phyloP scores from a whole-genome alignment of 2,329 filamentous ascomycete genomes.

The Zymoseptoria pseudotritici region DNA sequence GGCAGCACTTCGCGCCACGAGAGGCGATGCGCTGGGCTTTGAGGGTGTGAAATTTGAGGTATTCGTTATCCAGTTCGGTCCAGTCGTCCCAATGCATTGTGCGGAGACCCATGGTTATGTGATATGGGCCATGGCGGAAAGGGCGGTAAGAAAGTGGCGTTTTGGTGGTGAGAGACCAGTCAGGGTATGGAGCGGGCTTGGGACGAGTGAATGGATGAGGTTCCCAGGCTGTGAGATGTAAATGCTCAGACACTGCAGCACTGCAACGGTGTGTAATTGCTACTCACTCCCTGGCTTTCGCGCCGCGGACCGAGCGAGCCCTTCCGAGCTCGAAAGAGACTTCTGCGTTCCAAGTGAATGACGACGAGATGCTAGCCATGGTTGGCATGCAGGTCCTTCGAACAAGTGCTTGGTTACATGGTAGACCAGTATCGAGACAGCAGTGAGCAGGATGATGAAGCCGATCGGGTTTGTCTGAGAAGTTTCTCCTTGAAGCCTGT shows the following conservation, averaged over 20 bases:
- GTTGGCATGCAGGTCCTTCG: neutral
- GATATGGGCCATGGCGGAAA: slow-evolving; percentile 70
- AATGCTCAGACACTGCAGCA: neutral
- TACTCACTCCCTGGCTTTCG: slow-evolving; percentile 42
- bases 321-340: slow-evolving; percentile 20
- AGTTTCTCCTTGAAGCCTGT: no score
- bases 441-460: no score
- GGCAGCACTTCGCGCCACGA: slow-evolving; percentile 59
- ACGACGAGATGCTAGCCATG: slow-evolving; percentile 8
- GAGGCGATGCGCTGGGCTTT: slow-evolving; percentile 62
- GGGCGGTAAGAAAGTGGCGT: slow-evolving; percentile 71
- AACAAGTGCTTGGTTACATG: neutral
- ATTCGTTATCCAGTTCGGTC: slow-evolving; percentile 82
- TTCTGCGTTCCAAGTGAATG: slow-evolving; percentile 42
- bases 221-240: slow-evolving; percentile 43
- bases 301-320: slow-evolving; percentile 25
- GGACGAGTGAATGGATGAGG: slow-evolving; percentile 55
- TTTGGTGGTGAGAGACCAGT: slow-evolving; percentile 62
- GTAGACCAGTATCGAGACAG: neutral
- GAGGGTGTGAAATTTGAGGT: slow-evolving; percentile 61
- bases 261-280: neutral
- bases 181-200: slow-evolving; percentile 52
- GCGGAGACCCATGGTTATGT: slow-evolving; percentile 71
- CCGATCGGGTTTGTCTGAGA: no score
- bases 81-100: slow-evolving; percentile 63